A percentile compares a stretch with the other conserved stretches of the same genome.
phyloP scores from a whole-genome alignment of 23 red algal genomes.

The Agarophyton chilense region DNA sequence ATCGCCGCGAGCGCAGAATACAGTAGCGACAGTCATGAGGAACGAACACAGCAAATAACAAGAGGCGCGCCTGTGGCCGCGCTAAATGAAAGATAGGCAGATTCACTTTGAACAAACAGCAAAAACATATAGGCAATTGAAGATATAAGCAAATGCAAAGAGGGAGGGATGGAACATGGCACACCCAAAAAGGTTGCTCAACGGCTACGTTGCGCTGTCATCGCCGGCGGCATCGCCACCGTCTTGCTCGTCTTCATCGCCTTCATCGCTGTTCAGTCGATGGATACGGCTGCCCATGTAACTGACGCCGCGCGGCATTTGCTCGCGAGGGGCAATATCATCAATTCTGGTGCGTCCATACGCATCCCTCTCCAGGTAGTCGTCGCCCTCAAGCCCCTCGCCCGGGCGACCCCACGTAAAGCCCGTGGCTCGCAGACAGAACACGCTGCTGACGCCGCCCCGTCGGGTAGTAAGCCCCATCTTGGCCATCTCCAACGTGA shows the following conservation, averaged over 20 bases:
- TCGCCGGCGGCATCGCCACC: not conserved
- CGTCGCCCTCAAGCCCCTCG: constrained; percentile 43
- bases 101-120: constrained; percentile 21
- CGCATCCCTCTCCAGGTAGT: constrained; percentile 68
- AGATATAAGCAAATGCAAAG: no score
- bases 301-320: constrained; percentile 62
- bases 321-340: constrained; percentile 22
- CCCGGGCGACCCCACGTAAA: constrained; percentile 63
- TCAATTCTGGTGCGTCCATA: constrained; percentile 60
- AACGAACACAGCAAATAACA: no score
- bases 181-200: no score
- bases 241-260: not conserved
- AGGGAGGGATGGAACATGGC: no score
- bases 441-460: constrained; percentile 60
- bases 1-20: no score
- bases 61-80: no score
- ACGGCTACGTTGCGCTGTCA: not conserved
- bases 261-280: constrained; percentile 32
- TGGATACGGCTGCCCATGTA: constrained; percentile 71
- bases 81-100: no score
- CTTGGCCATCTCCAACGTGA: constrained; percentile 73
- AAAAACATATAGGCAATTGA: not conserved
- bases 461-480: constrained; percentile 58
- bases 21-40: no score
- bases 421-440: constrained; percentile 43